Base-by-base conservation (phyloP, 805 yeast genomes). In the Candida odintsovae region DNA sequence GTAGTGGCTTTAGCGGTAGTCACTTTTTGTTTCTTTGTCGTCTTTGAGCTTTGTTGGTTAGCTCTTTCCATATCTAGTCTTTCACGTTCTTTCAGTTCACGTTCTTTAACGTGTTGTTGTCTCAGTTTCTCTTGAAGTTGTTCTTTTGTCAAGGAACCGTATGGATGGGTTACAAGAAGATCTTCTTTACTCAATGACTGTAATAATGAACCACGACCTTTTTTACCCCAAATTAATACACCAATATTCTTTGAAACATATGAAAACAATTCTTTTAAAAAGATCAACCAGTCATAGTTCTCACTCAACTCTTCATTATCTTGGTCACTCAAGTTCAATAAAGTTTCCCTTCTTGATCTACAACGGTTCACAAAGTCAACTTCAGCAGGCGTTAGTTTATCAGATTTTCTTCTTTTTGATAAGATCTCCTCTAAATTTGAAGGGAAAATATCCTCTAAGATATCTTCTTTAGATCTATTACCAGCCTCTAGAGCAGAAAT, bases 261-360 rank as follows among this genome's bases (percentile, higher is more conserved):
- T 39, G 85, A 94, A 48, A 86, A 75, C 42, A 94, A 62, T 50
- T 86, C 94, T 55, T 81, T 83, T 53, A 92, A 71, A 60, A 90
- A 92, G 47, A 80, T 77, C 50, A 85, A 75, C 97, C 97, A 92
- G 54, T 83, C 90, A 64, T 89, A 92, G 51, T 79, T 83, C 52
- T 80, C 83, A 54, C 82, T 71, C 40, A 92, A 70, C 19, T 71
- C 75, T 22, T 75, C 73, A 31, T 75, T 77, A 28, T 73, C 68
- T 3, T 70, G 62, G 47, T 69, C 70, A 37, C 68, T 71, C 50
- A 75, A 57, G 31, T 68, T 71, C 51, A 75, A 57, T 35, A 92
- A 67, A 38, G 76, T 76, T 23, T 80, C 83, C 51, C 82, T 81
- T 43, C 99, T 74, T 6, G 83, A 72, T 44, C 74, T 73, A 63